Percentiles rank a stretch among this genome's conserved stretches.
phyloP scores from a whole-genome alignment of 176 grass and related monocot species.

The Eleusine coracana region DNA sequence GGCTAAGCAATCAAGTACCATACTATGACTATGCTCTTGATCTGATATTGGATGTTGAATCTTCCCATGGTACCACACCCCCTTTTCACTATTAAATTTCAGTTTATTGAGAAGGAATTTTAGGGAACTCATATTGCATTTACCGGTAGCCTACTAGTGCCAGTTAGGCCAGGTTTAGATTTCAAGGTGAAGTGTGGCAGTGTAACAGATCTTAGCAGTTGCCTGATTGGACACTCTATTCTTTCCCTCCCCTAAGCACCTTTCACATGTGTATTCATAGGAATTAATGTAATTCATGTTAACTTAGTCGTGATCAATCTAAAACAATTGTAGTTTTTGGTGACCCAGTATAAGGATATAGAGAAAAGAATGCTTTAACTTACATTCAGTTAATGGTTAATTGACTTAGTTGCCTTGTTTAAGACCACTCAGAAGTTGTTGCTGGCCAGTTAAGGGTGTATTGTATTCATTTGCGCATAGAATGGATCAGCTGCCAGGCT shows the following conservation, averaged over 20 bases:
- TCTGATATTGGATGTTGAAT: constrained; percentile 79
- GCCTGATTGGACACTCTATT: neutral
- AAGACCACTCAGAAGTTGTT: neutral
- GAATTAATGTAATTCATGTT: neutral
- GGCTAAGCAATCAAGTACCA: constrained; percentile 73
- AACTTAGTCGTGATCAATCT: neutral
- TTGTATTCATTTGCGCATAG: neutral
- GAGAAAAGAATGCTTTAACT: neutral
- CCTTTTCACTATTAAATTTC: constrained; percentile 22
- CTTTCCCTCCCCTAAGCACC: neutral
- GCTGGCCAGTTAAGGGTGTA: neutral
- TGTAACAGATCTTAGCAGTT: neutral
- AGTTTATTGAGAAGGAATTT: constrained; percentile 12
- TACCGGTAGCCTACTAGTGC: neutral
- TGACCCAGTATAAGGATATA: neutral
- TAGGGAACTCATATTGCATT: neutral
- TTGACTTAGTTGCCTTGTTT: constrained; percentile 6
- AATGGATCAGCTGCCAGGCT: neutral
- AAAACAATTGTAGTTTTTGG: neutral
- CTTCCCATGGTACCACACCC: constrained; percentile 65
- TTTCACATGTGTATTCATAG: neutral
- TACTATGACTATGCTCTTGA: constrained; percentile 94
- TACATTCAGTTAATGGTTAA: neutral
- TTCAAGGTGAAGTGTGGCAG: neutral
- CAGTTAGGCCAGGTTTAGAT: neutral